A percentile compares a stretch with the other conserved stretches of the same genome.
Conservation (phyloP, 176 grass and related monocot species). For the Phoenix dactylifera region DNA sequence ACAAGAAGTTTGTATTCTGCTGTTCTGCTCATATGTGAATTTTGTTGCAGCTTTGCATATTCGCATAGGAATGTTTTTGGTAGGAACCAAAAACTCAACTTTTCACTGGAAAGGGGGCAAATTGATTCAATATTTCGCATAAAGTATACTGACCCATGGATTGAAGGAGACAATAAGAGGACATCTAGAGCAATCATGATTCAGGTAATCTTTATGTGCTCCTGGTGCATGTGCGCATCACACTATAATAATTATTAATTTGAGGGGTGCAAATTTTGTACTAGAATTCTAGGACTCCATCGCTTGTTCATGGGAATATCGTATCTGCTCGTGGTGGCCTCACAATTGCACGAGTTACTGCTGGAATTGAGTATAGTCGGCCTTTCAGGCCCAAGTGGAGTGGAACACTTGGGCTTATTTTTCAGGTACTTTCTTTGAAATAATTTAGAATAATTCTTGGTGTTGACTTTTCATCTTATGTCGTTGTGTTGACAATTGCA, state of each 20-base stretch:
- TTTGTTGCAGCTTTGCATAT: constrained; percentile 75
- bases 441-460: too few relatives aligned
- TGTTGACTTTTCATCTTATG: too few relatives aligned
- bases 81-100: constrained; percentile 89
- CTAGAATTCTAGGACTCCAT: constrained; percentile 84
- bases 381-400: constrained; percentile 94
- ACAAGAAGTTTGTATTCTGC: not conserved
- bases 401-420: constrained; percentile 67
- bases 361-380: constrained; percentile 75
- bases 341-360: constrained; percentile 68
- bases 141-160: constrained; percentile 95
- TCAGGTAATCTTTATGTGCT: constrained; percentile 42
- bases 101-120: constrained; percentile 86
- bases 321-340: constrained; percentile 54
- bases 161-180: constrained; percentile 89
- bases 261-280: constrained; percentile 21
- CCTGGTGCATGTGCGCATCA: too few relatives aligned
- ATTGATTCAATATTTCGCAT: constrained; percentile 87
- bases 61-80: constrained; percentile 92
- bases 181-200: constrained; percentile 74
- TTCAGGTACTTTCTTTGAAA: constrained; percentile 45
- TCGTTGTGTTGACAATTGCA: too few relatives aligned
- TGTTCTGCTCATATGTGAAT: constrained; percentile 7
- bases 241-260: not conserved
- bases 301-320: constrained; percentile 73